Evolutionary conservation across 2,329 filamentous ascomycete genomes (phyloP).

Genomic region (Sarocladiaceae sp.): DNA sequence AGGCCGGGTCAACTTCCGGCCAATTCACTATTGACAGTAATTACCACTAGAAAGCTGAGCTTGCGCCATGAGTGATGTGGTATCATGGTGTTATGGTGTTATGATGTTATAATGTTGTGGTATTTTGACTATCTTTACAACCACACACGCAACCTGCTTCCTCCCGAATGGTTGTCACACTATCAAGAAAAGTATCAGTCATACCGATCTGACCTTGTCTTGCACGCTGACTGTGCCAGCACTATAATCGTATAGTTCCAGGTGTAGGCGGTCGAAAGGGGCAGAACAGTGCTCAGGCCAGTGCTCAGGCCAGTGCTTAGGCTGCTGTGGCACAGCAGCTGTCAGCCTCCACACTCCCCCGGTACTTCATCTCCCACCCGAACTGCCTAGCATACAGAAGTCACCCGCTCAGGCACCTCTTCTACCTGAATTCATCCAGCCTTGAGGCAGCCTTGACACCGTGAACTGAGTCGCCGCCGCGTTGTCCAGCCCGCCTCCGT

Average conservation of each 20-base stretch:
- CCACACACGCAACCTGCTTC: too few species aligned
- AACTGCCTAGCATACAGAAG: neutral
- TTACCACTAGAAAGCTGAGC: too few species aligned
- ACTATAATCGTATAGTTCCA: neutral
- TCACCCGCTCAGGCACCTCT: neutral
- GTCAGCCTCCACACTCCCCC: neutral
- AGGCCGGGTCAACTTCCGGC: neutral
- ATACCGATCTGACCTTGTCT: too few species aligned
- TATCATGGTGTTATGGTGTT: too few species aligned
- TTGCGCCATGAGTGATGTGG: too few species aligned
- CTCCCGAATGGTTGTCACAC: too few species aligned
- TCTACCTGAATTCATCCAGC: neutral
- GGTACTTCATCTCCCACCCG: neutral
- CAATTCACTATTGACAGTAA: neutral
- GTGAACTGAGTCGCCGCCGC: neutral
- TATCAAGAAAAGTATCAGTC: too few species aligned
- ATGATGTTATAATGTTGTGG: too few species aligned
- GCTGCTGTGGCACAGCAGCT: neutral
- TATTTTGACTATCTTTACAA: too few species aligned
- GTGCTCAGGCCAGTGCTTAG: too few species aligned
- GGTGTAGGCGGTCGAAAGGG: neutral
- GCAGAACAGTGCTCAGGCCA: conserved; percentile 6
- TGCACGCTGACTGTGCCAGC: too few species aligned
- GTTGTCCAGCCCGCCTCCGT: neutral
- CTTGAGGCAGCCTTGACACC: conserved; percentile 4